These are phyloP conservation scores for Cyclotella kingstonii DNA, from an alignment of 108 stramenopile species.

Conservation along the genomic window DNA sequence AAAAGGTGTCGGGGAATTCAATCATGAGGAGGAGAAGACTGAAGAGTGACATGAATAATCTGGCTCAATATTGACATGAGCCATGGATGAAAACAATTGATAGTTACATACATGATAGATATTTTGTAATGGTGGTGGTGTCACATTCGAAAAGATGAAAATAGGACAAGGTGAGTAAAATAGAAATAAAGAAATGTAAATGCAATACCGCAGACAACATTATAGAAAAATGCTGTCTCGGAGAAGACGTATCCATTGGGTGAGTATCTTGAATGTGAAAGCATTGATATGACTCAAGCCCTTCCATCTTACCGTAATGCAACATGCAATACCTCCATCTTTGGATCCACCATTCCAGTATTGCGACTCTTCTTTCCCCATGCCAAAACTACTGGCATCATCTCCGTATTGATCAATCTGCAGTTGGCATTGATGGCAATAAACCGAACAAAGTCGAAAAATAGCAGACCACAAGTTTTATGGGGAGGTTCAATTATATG, in stretches of 20 bases:
- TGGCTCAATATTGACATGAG: neutral
- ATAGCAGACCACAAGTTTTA: conserved; percentile 20
- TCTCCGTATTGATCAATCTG: conserved; percentile 28
- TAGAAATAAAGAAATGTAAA: too few relatives aligned
- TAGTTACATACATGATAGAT: neutral
- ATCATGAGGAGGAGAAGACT: conserved; percentile 21
- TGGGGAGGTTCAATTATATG: conserved; percentile 23
- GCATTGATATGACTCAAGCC: neutral
- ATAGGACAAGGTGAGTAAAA: too few relatives aligned
- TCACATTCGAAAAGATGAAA: neutral
- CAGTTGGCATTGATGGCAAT: conserved; percentile 30
- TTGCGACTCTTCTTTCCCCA: conserved; percentile 1
- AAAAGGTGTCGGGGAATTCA: too few relatives aligned
- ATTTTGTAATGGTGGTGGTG: neutral
- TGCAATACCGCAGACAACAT: too few relatives aligned
- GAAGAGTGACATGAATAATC: conserved; percentile 35
- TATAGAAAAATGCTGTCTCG: neutral
- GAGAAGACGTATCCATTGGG: neutral
- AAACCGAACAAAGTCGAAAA: conserved; percentile 35
- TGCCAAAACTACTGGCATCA: conserved; percentile 28
- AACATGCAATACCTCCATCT: conserved; percentile 28
- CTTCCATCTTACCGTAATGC: conserved; percentile 25
- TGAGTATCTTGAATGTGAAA: neutral
- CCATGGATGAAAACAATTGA: too few relatives aligned
- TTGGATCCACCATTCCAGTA: neutral